Evolutionary conservation across 1,139 yeast genomes (phyloP), one percentile per base, ranked within the genome.

Genomic region (Schizosaccharomyces versatilis): DNA sequence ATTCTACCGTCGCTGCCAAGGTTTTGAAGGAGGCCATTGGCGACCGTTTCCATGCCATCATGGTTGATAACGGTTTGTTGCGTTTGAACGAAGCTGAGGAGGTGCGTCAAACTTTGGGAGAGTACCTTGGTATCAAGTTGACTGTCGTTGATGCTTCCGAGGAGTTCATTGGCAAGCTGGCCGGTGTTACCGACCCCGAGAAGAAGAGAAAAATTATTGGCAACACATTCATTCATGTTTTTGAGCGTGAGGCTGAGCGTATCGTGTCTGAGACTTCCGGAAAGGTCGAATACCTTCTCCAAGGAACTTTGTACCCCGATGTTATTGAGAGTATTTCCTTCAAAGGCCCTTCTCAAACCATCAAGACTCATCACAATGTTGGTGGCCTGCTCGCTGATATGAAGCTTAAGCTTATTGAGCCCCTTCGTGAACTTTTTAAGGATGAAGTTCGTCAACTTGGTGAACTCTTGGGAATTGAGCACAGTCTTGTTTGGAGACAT

Each of bases 321-420:
- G 98, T 90, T 59, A 90, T 90, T 66, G 99, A 90, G 75, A 84
- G 95, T 58, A 90, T 90, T 66, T 86, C 97, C 36, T 90, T 90
- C 81, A 90, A 93, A 76, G 99, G 99, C 60, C 99, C 99, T 53
- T 88, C 97, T 57, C 97, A 90, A 74, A 90, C 98, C 64, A 90
- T 90, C 74, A 90, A 90, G 76, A 90, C 98, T 60, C 99, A 90
- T 71, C 99, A 90, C 39, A 90, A 90, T 66, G 99, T 90, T 60
- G 99, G 99, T 65, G 99, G 98, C 61, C 76, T 90, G 66, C 77
- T 90, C 65, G 98, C 90, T 62, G 83, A 93, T 75, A 90, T 90
- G 99, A 90, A 88, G 73, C 79, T 90, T 73, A 90, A 93, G 73
- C 80, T 90, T 66, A 93, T 90, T 66, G 99, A 90, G 75, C 99